Percentiles rank a stretch among this genome's conserved stretches.
phyloP scores from a whole-genome alignment of 495 filamentous ascomycete species.

The Penicillium tannophilum region DNA sequence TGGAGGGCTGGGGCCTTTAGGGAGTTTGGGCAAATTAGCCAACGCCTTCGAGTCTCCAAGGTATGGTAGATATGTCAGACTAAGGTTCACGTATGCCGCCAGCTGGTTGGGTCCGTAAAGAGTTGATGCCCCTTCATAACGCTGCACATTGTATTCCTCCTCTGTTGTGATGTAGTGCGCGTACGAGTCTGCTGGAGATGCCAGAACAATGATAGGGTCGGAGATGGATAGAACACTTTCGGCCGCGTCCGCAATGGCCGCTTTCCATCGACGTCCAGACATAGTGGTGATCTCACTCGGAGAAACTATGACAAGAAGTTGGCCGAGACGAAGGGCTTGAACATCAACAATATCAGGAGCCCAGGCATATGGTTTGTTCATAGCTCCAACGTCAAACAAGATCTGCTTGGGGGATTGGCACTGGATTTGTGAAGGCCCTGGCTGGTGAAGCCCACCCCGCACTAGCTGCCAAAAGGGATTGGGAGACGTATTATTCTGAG shows the following conservation, averaged over 20 bases:
- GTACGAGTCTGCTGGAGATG: conserved; percentile 91
- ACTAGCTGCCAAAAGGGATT: conserved; percentile 85
- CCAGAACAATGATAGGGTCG: conserved; percentile 77
- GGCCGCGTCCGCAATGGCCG: conserved; percentile 65
- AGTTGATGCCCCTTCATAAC: conserved; percentile 94
- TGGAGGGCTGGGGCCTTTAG: conserved; percentile 67
- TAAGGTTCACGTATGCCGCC: conserved; percentile 86
- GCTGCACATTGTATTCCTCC: conserved; percentile 86
- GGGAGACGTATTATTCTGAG: conserved; percentile 72
- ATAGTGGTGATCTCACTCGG: conserved; percentile 94
- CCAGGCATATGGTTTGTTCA: conserved; percentile 80
- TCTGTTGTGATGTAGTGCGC: conserved; percentile 93
- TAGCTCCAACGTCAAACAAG: conserved; percentile 84
- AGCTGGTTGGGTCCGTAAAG: conserved; percentile 92
- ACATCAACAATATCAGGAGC: conserved; percentile 92
- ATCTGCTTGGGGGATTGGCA: conserved; percentile 88
- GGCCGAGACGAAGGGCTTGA: conserved; percentile 83
- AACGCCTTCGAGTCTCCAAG: conserved; percentile 51
- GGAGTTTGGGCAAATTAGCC: conserved; percentile 47
- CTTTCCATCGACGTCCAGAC: conserved; percentile 89
- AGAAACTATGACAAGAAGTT: conserved; percentile 82
- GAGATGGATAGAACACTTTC: conserved; percentile 46
- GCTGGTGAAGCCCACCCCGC: conserved; percentile 68
- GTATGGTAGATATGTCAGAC: conserved; percentile 69
- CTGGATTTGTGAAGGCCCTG: conserved; percentile 66